A percentile compares a stretch with the other conserved stretches of the same genome.
Conservation (phyloP, 2,329 filamentous ascomycete genomes). For the Diaporthe ampelina region DNA sequence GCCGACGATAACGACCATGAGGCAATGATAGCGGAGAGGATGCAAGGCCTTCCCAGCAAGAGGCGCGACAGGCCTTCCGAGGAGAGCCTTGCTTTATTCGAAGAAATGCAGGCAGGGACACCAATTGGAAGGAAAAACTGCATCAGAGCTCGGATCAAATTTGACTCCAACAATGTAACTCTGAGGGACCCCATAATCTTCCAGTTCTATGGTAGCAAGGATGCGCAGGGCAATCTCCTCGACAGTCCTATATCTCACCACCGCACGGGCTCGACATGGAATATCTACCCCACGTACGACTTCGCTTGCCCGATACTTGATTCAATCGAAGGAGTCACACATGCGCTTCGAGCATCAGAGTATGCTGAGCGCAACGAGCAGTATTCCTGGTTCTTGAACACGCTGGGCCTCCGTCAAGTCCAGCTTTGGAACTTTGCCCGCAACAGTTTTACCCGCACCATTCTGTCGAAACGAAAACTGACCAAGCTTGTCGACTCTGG, state of each 20-base stretch:
- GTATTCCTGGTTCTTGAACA: conserved; percentile 87
- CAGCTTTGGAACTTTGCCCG: conserved; percentile 89
- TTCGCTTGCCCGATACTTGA: conserved; percentile 88
- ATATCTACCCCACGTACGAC: conserved; percentile 90
- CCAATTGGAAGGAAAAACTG: conserved; percentile 87
- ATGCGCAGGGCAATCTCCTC: not conserved
- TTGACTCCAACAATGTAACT: conserved; percentile 93
- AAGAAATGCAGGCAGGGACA: conserved; percentile 91
- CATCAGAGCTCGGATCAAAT: conserved; percentile 93
- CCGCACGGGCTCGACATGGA: conserved; percentile 83
- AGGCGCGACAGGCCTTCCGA: conserved; percentile 82
- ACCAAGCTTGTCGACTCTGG: conserved; percentile 84
- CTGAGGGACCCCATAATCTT: conserved; percentile 98
- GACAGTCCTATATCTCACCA: conserved; percentile 78
- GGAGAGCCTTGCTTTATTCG: conserved; percentile 87
- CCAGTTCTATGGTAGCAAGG: conserved; percentile 69
- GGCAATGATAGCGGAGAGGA: conserved; percentile 87
- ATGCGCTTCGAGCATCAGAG: conserved; percentile 86
- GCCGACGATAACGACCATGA: conserved; percentile 94
- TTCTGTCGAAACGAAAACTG: conserved; percentile 88
- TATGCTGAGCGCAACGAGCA: conserved; percentile 89
- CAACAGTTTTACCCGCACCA: conserved; percentile 86
- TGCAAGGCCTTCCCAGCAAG: conserved; percentile 86
- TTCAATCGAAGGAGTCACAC: conserved; percentile 84
- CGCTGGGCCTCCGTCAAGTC: conserved; percentile 79